A percentile compares a stretch with the other conserved stretches of the same genome.
Evolutionary conservation across 75 land plant species (phyloP).

Genomic region (Cupressus sempervirens): DNA sequence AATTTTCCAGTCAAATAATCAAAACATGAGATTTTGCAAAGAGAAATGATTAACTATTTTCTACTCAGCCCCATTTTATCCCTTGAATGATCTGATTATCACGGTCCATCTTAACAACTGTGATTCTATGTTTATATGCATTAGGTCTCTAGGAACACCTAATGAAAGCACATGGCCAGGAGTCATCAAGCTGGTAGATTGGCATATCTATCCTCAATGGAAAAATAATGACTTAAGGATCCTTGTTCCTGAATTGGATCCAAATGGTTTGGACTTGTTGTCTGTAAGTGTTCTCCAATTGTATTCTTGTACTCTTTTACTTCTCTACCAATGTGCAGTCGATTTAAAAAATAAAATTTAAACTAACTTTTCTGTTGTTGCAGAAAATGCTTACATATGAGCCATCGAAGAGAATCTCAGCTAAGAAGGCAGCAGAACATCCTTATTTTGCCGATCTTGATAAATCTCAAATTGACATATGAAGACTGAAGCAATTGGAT

Average conservation of each 20-base stretch:
- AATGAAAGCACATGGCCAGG: slow-evolving; percentile 96
- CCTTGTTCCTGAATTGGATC: slow-evolving; percentile 62
- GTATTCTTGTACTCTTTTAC: not conserved
- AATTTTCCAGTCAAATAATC: not conserved
- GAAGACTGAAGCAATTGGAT: not conserved
- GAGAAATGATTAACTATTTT: not conserved
- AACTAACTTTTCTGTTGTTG: not conserved
- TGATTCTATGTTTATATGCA: not conserved
- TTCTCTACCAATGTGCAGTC: not conserved
- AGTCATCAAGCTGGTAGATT: slow-evolving; percentile 57
- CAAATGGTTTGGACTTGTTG: slow-evolving; percentile 66
- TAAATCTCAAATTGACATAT: slow-evolving; percentile 34
- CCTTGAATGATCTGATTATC: not conserved
- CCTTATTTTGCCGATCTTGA: slow-evolving; percentile 47
- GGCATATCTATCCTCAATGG: slow-evolving; percentile 97
- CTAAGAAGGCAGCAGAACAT: slow-evolving; percentile 44
- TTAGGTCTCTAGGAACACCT: slow-evolving; percentile 87
- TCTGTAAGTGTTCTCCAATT: slow-evolving; percentile 33
- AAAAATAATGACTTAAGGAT: slow-evolving; percentile 33
- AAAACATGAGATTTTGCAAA: not conserved
- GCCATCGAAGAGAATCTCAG: slow-evolving; percentile 44
- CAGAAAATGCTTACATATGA: slow-evolving; percentile 39
- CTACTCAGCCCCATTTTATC: not conserved
- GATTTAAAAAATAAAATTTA: not conserved
- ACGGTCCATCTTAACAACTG: not conserved